Percentiles rank a stretch among this genome's conserved stretches.
These are phyloP conservation scores for Phytophthora tentaculata DNA, from an alignment of 352 stramenopile genomes.

Conservation along the genomic window DNA sequence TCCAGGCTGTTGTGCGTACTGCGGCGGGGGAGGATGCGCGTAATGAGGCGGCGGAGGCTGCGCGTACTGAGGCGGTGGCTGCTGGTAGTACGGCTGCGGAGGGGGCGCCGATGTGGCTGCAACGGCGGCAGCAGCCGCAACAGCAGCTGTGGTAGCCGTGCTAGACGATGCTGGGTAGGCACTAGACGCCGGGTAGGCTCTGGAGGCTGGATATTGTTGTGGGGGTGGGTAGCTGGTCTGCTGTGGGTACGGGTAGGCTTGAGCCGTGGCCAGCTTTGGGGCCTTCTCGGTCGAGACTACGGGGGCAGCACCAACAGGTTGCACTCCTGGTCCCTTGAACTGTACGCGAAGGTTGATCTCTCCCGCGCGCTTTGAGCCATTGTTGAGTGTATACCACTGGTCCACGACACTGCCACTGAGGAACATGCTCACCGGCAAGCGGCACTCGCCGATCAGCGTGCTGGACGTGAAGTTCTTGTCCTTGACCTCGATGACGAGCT, in stretches of 20 bases:
- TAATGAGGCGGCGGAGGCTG: slow-evolving; percentile 40
- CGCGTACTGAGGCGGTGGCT: slow-evolving; percentile 38
- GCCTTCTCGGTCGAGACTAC: slow-evolving; percentile 25
- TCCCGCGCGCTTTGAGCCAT: slow-evolving; percentile 56
- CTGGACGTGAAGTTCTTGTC: slow-evolving; percentile 88
- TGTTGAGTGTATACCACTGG: slow-evolving; percentile 86
- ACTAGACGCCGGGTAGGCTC: slow-evolving; percentile 21
- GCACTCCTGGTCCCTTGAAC: slow-evolving; percentile 45
- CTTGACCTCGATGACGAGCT: slow-evolving; percentile 80
- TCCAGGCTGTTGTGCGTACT: slow-evolving; percentile 36
- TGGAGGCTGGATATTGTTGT: slow-evolving; percentile 22
- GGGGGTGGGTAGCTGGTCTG: slow-evolving; percentile 31
- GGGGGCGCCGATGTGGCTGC: slow-evolving; percentile 27
- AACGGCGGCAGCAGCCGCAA: slow-evolving; percentile 25
- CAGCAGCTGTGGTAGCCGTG: slow-evolving; percentile 11
- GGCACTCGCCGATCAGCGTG: slow-evolving; percentile 75
- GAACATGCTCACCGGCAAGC: slow-evolving; percentile 80
- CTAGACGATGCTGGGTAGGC: slow-evolving; percentile 20
- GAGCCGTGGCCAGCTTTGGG: slow-evolving; percentile 28
- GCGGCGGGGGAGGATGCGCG: slow-evolving; percentile 33
- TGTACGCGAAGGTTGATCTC: slow-evolving; percentile 88
- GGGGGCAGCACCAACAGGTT: slow-evolving; percentile 18
- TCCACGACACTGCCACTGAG: slow-evolving; percentile 67
- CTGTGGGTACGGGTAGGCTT: slow-evolving; percentile 44
- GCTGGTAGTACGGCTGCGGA: slow-evolving; percentile 48